These are phyloP conservation scores for Gloeopeniophorella convolvens DNA, from an alignment of 768 basidiomycete genomes.

Conservation along the genomic window DNA sequence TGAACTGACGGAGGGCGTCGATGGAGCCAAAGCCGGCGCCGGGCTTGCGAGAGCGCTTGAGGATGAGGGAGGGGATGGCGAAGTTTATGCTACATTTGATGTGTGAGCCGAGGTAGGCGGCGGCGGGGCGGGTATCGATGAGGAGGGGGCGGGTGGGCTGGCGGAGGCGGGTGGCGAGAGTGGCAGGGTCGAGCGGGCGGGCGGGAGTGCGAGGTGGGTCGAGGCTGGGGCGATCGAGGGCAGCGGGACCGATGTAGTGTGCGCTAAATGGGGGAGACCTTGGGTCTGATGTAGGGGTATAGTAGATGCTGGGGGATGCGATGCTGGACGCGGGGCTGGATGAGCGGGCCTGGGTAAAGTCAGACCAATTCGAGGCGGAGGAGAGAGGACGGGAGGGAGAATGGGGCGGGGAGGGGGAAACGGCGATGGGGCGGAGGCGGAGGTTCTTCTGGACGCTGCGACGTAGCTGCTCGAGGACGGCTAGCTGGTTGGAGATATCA, in stretches of 20 bases:
- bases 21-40: conserved; percentile 60
- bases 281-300: conserved; percentile 43
- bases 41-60: conserved; percentile 75
- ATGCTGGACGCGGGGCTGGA: conserved; percentile 42
- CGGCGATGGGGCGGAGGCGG: conserved; percentile 69
- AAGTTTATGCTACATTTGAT: conserved; percentile 72
- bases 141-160: conserved; percentile 50
- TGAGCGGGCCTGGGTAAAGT: conserved; percentile 31
- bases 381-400: conserved; percentile 24
- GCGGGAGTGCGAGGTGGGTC: conserved; percentile 24
- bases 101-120: conserved; percentile 57
- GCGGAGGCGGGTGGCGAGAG: conserved; percentile 43
- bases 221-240: conserved; percentile 18
- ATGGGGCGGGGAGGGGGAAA: conserved; percentile 27
- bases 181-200: conserved; percentile 39
- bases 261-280: conserved; percentile 27
- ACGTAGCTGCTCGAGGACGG: conserved; percentile 60
- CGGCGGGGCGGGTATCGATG: conserved; percentile 74
- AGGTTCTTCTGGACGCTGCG: conserved; percentile 72
- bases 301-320: conserved; percentile 38
- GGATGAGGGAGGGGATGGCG: conserved; percentile 83
- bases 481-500: conserved; percentile 63
- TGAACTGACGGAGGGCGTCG: conserved; percentile 68
- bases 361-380: conserved; percentile 23
- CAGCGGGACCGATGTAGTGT: conserved; percentile 26